Base-by-base conservation (phyloP, 345 rosid species). In the Gossypium anomalum region DNA sequence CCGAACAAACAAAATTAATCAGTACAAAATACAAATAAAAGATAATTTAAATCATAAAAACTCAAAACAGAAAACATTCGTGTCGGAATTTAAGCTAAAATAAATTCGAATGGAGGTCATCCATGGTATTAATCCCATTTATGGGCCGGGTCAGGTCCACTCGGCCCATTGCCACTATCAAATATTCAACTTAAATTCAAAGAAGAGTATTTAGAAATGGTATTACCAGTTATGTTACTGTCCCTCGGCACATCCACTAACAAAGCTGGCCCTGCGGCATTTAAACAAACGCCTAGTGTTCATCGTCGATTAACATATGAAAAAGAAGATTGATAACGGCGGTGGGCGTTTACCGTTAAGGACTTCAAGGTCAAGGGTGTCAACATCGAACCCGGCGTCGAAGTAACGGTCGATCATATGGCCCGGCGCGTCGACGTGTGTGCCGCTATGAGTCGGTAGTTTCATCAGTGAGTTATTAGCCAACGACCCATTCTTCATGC, bases 341-440 rank as follows among this genome's bases (percentile, higher is more conserved):
- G 10, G 22, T 44, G 34, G 29, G 38, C 2, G 15, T 1, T 57
- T 47, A 90, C 96, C 97, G 23, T 91, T 91, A 7, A 89, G 86
- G 8, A 86, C 85, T 65, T 78, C 85, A 74, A 90, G 87, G 77
- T 94, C 97, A 25, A 94, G 98, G 6, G 98, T 87, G 63, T 92
- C 97, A 4, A 90, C 89, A 79, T 94, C 98, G 20, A 85, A 94
- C 0, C 97, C 95, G 20, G 97, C 95, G 47, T 94, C 97, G 44
- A 82, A 92, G 78, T 90, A 94, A 27, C 86, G 80, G 58, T 90
- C 95, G 17, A 82, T 88, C 51, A 94, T 81, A 41, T 94, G 98
- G 0, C 97, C 97, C 1, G 97, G 97, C 0, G 98, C 87, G 52
- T 94, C 98, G 48, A 94, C 97, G 62, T 94, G 98, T 12, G 98